Conservation (phyloP, 805 yeast species). For the Candida montana region DNA sequence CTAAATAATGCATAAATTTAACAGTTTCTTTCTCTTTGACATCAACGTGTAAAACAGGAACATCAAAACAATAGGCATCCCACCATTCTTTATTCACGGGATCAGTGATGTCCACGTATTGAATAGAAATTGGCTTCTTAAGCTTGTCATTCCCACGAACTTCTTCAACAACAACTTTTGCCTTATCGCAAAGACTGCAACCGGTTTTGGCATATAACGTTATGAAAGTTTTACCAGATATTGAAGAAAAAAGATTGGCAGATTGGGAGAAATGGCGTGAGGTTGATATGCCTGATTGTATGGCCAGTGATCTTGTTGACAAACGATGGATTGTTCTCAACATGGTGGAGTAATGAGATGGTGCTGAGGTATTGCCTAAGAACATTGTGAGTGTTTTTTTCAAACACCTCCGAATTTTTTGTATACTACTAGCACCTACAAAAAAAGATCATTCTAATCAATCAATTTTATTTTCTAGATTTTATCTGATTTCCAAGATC, state of each 20-base stretch:
- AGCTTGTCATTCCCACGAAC: conserved; percentile 31
- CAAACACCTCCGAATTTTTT: too few relatives aligned
- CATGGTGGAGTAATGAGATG: background rate
- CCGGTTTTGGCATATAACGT: conserved; percentile 66
- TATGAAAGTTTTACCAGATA: conserved; percentile 19
- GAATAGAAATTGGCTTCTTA: conserved; percentile 29
- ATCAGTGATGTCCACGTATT: conserved; percentile 51
- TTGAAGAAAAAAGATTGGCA: background rate
- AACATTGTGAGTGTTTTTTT: too few relatives aligned
- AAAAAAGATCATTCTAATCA: background rate
- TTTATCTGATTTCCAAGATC: conserved; percentile 6
- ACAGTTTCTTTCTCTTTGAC: conserved; percentile 42
- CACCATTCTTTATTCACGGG: conserved; percentile 60
- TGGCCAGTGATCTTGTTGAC: background rate
- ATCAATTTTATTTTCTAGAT: background rate
- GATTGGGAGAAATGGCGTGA: background rate
- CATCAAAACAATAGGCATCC: conserved; percentile 70
- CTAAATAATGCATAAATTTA: conserved; percentile 64
- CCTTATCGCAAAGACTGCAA: conserved; percentile 66
- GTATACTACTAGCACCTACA: too few relatives aligned
- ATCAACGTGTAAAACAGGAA: conserved; percentile 71
- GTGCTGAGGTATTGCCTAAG: too few relatives aligned
- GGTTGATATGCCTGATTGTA: background rate
- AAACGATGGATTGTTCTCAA: background rate
- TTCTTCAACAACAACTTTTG: conserved; percentile 43